These are phyloP conservation scores for Croton setiger DNA, from an alignment of 441 rosid genomes.

Conservation along the genomic window DNA sequence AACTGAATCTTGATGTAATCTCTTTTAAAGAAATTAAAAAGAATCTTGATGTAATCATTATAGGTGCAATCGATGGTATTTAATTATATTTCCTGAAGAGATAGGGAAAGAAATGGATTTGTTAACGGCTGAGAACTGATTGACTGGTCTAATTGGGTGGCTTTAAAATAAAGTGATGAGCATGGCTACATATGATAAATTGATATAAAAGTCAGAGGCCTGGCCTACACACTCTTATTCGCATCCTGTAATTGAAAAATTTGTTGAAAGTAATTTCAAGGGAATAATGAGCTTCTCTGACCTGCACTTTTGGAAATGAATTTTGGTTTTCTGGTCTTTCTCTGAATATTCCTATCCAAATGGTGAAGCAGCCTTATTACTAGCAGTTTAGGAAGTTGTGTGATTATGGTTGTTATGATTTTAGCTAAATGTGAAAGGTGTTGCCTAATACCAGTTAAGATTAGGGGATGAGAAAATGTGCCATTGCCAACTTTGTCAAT, in stretches of 20 bases:
- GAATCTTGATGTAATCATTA: too few relatives aligned
- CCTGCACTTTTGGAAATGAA: background rate
- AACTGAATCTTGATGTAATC: background rate
- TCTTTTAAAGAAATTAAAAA: too few relatives aligned
- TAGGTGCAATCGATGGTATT: background rate
- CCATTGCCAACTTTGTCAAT: background rate
- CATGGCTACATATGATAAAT: background rate
- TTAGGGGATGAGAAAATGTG: background rate
- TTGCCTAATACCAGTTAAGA: background rate
- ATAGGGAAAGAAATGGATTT: background rate
- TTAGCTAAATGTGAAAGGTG: background rate
- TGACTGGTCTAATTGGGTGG: constrained; percentile 10
- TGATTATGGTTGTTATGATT: background rate
- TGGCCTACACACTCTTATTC: background rate
- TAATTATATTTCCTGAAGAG: background rate
- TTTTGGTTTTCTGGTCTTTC: background rate
- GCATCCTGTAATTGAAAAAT: background rate
- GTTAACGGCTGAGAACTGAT: background rate
- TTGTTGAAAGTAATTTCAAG: background rate
- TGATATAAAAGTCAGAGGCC: background rate
- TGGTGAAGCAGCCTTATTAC: background rate
- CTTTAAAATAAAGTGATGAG: constrained; percentile 3
- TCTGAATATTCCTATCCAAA: constrained; percentile 2
- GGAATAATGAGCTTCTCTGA: background rate
- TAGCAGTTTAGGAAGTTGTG: constrained; percentile 4